These are phyloP conservation scores for Exophiala bonariae DNA, from an alignment of 2,329 filamentous ascomycete genomes.

Conservation along the genomic window DNA sequence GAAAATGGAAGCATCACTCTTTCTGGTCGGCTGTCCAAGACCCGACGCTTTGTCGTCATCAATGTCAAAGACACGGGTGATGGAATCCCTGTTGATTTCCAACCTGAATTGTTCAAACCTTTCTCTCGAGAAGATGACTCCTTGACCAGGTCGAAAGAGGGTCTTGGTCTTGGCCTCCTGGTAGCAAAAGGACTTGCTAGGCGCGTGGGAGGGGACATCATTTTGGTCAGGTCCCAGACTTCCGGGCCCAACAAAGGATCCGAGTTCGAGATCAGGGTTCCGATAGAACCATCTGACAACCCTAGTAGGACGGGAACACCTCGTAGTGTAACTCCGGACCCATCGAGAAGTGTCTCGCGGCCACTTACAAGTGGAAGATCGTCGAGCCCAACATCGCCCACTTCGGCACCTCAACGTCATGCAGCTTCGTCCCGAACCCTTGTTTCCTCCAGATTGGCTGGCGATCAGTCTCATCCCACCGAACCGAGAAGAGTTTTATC, in stretches of 20 bases:
- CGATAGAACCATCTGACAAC: constrained; percentile 53
- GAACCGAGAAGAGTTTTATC: constrained; percentile 1
- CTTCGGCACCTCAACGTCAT: too few species aligned
- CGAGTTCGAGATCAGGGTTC: constrained; percentile 68
- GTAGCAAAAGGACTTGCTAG: constrained; percentile 72
- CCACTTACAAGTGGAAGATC: constrained; percentile 1
- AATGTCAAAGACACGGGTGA: constrained; percentile 66
- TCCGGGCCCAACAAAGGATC: constrained; percentile 61
- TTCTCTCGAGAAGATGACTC: constrained; percentile 70
- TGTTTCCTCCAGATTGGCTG: background rate
- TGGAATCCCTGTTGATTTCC: constrained; percentile 66
- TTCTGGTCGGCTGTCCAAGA: constrained; percentile 52
- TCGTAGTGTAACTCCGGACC: constrained; percentile 39
- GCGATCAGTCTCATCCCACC: background rate
- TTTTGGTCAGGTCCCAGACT: constrained; percentile 63
- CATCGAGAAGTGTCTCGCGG: constrained; percentile 6
- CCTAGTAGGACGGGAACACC: constrained; percentile 53
- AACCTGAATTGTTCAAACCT: constrained; percentile 67
- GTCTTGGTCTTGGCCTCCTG: constrained; percentile 66
- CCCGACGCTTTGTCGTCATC: constrained; percentile 58
- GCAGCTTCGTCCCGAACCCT: constrained; percentile 27
- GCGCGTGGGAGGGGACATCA: constrained; percentile 68
- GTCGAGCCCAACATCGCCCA: constrained; percentile 28
- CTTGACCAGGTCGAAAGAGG: constrained; percentile 66
- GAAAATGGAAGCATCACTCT: constrained; percentile 63